Conservation (phyloP, 352 stramenopile species). For the Globisporangium recalcitrans region DNA sequence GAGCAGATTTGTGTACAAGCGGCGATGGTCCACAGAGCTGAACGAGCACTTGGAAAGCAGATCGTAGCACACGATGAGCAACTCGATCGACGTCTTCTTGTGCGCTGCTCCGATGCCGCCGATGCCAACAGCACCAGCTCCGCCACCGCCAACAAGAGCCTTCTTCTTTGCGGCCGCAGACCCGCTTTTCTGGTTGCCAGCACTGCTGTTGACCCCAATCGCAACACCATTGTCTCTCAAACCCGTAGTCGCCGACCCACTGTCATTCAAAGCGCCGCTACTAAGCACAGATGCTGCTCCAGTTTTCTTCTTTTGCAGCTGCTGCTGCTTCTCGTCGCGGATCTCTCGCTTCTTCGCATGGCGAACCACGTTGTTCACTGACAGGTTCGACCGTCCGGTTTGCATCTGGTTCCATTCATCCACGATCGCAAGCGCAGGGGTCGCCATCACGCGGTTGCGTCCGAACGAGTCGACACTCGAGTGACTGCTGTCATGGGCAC, state of each 20-base stretch:
- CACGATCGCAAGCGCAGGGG: constrained; percentile 73
- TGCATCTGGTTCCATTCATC: constrained; percentile 82
- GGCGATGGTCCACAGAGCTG: constrained; percentile 56
- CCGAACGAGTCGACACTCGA: constrained; percentile 64
- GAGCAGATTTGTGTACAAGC: constrained; percentile 79
- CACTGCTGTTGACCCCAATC: neutral
- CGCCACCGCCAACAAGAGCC: neutral
- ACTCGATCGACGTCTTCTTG: constrained; percentile 68
- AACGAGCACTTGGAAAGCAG: constrained; percentile 82
- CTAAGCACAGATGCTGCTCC: neutral
- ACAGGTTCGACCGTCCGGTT: constrained; percentile 60
- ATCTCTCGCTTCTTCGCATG: constrained; percentile 55
- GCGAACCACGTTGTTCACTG: constrained; percentile 76
- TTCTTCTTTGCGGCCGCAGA: constrained; percentile 37
- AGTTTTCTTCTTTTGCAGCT: constrained; percentile 65
- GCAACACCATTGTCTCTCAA: constrained; percentile 21
- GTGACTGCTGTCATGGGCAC: constrained; percentile 32
- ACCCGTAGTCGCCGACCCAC: constrained; percentile 10
- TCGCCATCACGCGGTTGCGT: constrained; percentile 84
- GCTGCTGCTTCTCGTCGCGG: constrained; percentile 55
- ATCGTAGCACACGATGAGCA: constrained; percentile 76
- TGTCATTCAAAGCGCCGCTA: constrained; percentile 15
- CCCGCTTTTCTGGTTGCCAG: constrained; percentile 17
- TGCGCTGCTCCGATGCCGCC: constrained; percentile 13
- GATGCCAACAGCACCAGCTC: neutral